These are phyloP conservation scores for Fomitopsis schrenkii DNA, from an alignment of 1,284 basidiomycete species.

Conservation along the genomic window DNA sequence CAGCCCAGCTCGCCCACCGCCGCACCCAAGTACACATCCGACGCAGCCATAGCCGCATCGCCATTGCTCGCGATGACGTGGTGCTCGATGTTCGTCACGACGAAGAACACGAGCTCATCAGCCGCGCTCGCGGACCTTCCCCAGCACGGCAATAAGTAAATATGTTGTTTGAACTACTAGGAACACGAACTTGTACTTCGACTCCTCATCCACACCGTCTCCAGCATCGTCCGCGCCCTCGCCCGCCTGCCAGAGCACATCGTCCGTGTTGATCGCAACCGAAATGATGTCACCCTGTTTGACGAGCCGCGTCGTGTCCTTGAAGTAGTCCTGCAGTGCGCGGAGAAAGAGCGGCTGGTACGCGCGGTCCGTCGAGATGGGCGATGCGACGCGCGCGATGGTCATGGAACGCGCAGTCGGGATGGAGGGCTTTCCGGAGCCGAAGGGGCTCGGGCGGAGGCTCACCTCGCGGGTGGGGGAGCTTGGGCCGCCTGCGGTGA, in stretches of 20 bases:
- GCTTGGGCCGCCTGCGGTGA: slow-evolving; percentile 26
- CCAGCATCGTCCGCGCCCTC: slow-evolving; percentile 21
- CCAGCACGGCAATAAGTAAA: neutral
- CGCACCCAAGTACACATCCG: slow-evolving; percentile 46
- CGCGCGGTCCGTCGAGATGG: slow-evolving; percentile 68
- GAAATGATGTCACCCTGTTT: slow-evolving; percentile 82
- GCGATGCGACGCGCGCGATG: slow-evolving; percentile 82
- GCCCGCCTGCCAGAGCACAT: slow-evolving; percentile 27
- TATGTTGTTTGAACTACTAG: neutral
- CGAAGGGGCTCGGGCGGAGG: slow-evolving; percentile 51
- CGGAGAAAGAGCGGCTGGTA: slow-evolving; percentile 72
- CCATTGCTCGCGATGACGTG: slow-evolving; percentile 41
- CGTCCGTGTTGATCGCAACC: slow-evolving; percentile 61
- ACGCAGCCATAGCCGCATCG: slow-evolving; percentile 16
- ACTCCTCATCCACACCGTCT: slow-evolving; percentile 25
- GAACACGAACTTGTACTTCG: slow-evolving; percentile 11
- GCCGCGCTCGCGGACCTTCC: slow-evolving; percentile 12
- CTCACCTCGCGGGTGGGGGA: slow-evolving; percentile 25
- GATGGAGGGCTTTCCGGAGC: slow-evolving; percentile 51
- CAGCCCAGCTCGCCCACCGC: slow-evolving; percentile 77
- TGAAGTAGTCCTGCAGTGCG: slow-evolving; percentile 70
- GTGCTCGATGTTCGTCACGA: slow-evolving; percentile 75
- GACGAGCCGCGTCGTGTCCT: slow-evolving; percentile 54
- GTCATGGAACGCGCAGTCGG: slow-evolving; percentile 75
- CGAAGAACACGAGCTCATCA: slow-evolving; percentile 64